Base-by-base conservation (phyloP, 176 grass and related monocot genomes). In the Bromus sterilis region DNA sequence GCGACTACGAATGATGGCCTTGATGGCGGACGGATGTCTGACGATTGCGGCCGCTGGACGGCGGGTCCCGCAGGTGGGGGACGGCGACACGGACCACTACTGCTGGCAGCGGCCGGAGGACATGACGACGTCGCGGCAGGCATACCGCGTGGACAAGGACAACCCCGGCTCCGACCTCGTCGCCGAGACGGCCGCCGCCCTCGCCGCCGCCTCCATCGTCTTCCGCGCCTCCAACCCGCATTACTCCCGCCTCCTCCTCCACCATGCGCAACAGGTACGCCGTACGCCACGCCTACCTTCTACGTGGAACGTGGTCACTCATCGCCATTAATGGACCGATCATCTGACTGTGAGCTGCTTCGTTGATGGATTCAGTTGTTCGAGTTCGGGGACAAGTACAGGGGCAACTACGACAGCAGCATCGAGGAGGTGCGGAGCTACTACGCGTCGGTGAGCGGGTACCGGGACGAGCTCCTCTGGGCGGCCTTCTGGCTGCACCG, bases 401-500 rank as follows among this genome's bases (percentile, higher is more conserved):
- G 78, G n/a, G 94, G 94, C 37, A 71, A 86, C 23, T 97, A 97
- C 68, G 94, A 97, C 44, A 35, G 64, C 30, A 97, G 91, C 78
- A 80, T 97, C 71, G 71, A 73, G 61, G 91, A 84, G 83, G 94
- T 87, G 70, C 79, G 84, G 26, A 90, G 96, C 69, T 99, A 85
- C 86, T 99, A 99, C 71, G 82, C 87, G 37, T 99, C 96, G 13
- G 93, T 94, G 13, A 99, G 96, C 82, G 96, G 96, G 4, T 95
- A 95, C 91, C 82, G 14, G 58, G 96, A 99, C 79, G 96, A 99
- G 87, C 91, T 99, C 67, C 93, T 99, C 36, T 99, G 96, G 96
- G 96, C 96, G 28, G 96, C 96, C 79, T 79, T 99, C 56, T 99
- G 96, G 96, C 88, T 99, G 66, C 96, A 99, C 96, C 83, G 88